Percentiles rank a stretch among this genome's conserved stretches.
Conservation (phyloP, 2,329 filamentous ascomycete species). For the Thelonectria discophora region DNA sequence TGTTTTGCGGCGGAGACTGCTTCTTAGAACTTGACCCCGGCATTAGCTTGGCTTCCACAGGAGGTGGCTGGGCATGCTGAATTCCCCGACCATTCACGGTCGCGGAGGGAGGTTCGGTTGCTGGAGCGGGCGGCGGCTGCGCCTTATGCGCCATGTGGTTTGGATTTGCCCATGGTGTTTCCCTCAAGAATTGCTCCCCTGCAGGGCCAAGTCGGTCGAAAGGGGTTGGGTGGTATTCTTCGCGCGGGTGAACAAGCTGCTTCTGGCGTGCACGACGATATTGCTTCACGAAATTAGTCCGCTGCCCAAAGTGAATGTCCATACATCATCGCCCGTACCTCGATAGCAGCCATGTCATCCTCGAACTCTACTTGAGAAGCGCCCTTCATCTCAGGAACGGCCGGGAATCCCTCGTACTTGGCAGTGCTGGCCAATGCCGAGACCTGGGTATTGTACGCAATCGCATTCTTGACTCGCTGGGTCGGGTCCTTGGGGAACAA, state of each 20-base stretch:
- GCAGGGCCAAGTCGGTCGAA: slow-evolving; percentile 68
- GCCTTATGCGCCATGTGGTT: slow-evolving; percentile 76
- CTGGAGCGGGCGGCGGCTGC: slow-evolving; percentile 45
- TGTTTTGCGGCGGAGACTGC: slow-evolving; percentile 40
- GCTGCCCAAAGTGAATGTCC: slow-evolving; percentile 17
- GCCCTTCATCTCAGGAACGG: slow-evolving; percentile 83
- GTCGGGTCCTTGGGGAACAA: slow-evolving; percentile 80
- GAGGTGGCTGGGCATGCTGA: slow-evolving; percentile 28
- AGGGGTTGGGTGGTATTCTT: slow-evolving; percentile 59
- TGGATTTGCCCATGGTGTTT: slow-evolving; percentile 92
- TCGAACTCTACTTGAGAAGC: slow-evolving; percentile 79
- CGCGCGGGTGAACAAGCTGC: slow-evolving; percentile 52
- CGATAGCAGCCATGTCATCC: slow-evolving; percentile 88
- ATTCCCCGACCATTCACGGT: slow-evolving; percentile 32
- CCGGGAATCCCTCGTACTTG: slow-evolving; percentile 95
- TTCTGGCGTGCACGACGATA: slow-evolving; percentile 48
- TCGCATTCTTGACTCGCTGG: slow-evolving; percentile 83
- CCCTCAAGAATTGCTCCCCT: slow-evolving; percentile 86
- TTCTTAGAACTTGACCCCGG: slow-evolving; percentile 36
- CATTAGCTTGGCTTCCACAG: slow-evolving; percentile 39
- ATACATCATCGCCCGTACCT: slow-evolving; percentile 60
- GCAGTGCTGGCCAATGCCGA: slow-evolving; percentile 89
- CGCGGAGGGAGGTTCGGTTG: slow-evolving; percentile 25
- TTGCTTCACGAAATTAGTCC: slow-evolving; percentile 42
- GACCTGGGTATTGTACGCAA: slow-evolving; percentile 94